phyloP scores from a whole-genome alignment of 257 asterid genomes.

The Ilex aquifolium region DNA sequence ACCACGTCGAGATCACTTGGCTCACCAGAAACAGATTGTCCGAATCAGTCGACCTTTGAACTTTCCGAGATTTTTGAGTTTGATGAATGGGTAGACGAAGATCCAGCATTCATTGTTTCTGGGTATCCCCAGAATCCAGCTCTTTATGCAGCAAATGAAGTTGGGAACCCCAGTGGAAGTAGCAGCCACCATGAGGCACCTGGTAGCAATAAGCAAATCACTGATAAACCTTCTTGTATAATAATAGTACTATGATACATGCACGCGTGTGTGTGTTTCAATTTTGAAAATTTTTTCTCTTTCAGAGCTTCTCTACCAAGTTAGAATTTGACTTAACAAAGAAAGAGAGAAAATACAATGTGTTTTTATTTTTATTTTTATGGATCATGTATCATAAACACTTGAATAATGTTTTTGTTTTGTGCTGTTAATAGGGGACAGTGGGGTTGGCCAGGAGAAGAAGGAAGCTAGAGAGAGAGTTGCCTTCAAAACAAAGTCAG shows the following conservation, averaged over 20 bases:
- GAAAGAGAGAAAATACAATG: no score
- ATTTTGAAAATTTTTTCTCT: no score
- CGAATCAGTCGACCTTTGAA: conserved; percentile 31
- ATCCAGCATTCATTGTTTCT: conserved; percentile 22
- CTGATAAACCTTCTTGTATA: neutral
- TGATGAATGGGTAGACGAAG: conserved; percentile 52
- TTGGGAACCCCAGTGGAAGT: conserved; percentile 11
- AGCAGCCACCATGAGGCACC: conserved; percentile 24
- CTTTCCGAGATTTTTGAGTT: conserved; percentile 52
- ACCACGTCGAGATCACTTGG: conserved; percentile 10
- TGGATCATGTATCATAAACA: no score
- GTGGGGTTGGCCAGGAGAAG: conserved; percentile 34
- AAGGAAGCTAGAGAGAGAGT: conserved; percentile 51
- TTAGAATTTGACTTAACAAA: no score
- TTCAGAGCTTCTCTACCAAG: no score
- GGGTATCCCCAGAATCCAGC: conserved; percentile 32
- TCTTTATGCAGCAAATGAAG: conserved; percentile 20
- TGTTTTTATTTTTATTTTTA: no score
- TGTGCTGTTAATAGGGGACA: conserved; percentile 35
- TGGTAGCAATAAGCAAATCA: conserved; percentile 34
- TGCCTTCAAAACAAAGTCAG: conserved; percentile 84
- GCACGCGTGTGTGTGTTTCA: no score
- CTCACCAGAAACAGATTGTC: conserved; percentile 1
- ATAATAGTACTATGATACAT: no score
- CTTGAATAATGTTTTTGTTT: neutral